Percentiles rank a stretch among this genome's conserved stretches.
phyloP scores from a whole-genome alignment of 2,329 filamentous ascomycete genomes.

The Cytospora leucostoma region DNA sequence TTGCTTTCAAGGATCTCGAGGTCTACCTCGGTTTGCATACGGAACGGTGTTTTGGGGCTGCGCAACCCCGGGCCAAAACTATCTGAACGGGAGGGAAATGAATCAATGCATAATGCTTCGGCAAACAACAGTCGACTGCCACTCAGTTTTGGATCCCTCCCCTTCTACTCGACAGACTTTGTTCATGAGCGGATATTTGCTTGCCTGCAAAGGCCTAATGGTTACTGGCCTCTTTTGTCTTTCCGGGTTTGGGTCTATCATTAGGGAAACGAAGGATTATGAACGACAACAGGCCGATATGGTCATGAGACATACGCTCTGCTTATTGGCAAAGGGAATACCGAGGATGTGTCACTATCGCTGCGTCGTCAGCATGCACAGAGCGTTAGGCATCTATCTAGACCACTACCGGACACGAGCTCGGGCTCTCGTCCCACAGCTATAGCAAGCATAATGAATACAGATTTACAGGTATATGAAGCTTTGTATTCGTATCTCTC shows the following conservation, averaged over 20 bases:
- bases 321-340: neutral
- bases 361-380: neutral
- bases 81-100: neutral
- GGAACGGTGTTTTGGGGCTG: conserved; percentile 8
- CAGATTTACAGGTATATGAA: neutral
- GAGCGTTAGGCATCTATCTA: neutral
- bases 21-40: conserved; percentile 13
- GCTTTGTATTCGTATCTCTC: neutral
- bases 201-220: neutral
- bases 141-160: neutral
- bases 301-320: neutral
- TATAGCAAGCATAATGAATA: neutral
- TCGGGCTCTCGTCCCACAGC: neutral
- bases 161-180: neutral
- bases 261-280: neutral
- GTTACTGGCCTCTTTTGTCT: neutral
- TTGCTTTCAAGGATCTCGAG: conserved; percentile 10
- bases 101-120: neutral
- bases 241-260: neutral
- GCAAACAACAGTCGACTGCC: neutral
- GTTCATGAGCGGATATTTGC: neutral
- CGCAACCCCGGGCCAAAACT: conserved; percentile 1
- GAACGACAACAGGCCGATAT: neutral
- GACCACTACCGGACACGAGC: neutral
- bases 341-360: neutral